Evolutionary conservation across 495 filamentous ascomycete species (phyloP).

Genomic region (Podospora comata): DNA sequence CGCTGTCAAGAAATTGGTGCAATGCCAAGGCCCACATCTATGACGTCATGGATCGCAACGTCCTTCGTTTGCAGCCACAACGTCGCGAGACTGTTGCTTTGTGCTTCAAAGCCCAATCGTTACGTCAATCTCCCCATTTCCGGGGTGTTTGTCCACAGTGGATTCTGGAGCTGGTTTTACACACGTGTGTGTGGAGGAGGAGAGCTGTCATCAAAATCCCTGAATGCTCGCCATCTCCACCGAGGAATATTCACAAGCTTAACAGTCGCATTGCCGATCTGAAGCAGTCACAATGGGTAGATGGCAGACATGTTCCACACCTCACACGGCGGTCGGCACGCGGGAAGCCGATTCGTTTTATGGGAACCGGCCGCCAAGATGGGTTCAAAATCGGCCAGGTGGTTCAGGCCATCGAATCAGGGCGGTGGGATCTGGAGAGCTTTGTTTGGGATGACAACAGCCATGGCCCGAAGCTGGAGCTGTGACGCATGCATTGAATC

Average conservation of each 20-base stretch:
- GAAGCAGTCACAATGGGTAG: not conserved
- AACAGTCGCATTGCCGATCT: not conserved
- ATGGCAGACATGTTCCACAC: not conserved
- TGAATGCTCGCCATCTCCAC: not conserved
- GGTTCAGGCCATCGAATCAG: not conserved
- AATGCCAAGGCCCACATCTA: not conserved
- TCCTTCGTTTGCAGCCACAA: constrained; percentile 18
- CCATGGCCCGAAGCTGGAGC: constrained; percentile 3
- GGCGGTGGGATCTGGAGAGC: not conserved
- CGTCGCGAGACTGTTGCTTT: constrained; percentile 1
- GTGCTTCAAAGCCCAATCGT: constrained; percentile 11
- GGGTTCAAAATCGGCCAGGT: not conserved
- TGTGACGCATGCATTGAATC: constrained; percentile 22
- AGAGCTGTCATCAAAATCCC: not conserved
- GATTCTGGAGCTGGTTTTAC: not conserved
- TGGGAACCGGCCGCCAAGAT: not conserved
- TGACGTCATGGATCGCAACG: constrained; percentile 29
- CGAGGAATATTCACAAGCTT: not conserved
- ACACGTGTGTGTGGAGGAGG: not conserved
- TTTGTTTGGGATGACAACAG: constrained; percentile 2
- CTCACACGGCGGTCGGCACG: not conserved
- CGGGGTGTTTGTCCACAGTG: not conserved
- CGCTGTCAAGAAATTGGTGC: constrained; percentile 2
- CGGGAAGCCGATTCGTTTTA: not conserved
- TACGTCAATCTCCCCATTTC: constrained; percentile 19